Evolutionary conservation across 768 basidiomycete species (phyloP).

Genomic region (Mycena metata): DNA sequence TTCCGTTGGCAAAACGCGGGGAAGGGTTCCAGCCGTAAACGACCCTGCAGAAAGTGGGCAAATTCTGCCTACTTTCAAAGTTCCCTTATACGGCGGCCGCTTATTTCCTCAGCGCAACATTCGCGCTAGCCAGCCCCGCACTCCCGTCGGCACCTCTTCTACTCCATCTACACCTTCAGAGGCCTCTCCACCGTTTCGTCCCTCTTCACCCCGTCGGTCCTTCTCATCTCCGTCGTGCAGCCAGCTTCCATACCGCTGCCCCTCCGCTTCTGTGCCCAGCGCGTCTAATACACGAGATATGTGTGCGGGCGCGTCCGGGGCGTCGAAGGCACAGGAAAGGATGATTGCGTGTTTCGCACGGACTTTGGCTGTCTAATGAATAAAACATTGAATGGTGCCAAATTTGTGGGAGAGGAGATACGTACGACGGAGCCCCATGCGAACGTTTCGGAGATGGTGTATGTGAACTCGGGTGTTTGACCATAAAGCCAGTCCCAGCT

Average conservation of each 20-base stretch:
- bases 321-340: conserved; percentile 24
- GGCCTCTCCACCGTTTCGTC: background rate
- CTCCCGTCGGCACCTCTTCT: background rate
- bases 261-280: conserved; percentile 2
- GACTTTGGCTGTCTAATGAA: conserved; percentile 20
- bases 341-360: conserved; percentile 31
- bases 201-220: background rate
- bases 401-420: conserved; percentile 28
- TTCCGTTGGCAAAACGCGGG: too few relatives aligned
- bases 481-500: conserved; percentile 96
- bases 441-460: conserved; percentile 61
- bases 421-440: conserved; percentile 66
- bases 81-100: too few relatives aligned
- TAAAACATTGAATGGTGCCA: background rate
- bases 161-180: too few relatives aligned
- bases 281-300: background rate
- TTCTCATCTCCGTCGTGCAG: background rate
- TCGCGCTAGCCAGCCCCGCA: conserved; percentile 7
- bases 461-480: conserved; percentile 89
- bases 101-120: background rate
- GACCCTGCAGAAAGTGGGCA: too few relatives aligned
- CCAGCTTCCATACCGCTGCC: conserved; percentile 19
- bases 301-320: background rate
- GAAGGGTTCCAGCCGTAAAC: too few relatives aligned
- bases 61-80: too few relatives aligned